Conservation (phyloP, 2,329 filamentous ascomycete genomes). For the Stachybotrys chlorohalonatus region DNA sequence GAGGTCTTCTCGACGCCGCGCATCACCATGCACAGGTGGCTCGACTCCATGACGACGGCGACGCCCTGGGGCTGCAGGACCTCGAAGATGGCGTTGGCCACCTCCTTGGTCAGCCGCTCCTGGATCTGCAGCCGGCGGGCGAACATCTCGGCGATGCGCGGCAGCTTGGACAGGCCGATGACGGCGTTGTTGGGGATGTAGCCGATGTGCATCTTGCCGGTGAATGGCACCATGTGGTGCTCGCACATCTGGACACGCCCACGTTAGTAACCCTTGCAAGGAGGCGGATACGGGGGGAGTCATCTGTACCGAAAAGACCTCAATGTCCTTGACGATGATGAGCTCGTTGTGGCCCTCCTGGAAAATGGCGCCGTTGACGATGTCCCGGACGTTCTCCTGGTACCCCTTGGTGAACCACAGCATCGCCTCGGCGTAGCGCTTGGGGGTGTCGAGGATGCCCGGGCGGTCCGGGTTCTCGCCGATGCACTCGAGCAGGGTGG, state of each 20-base stretch:
- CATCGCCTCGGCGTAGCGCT: constrained; percentile 90
- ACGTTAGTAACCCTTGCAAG: not conserved
- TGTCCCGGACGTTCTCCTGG: constrained; percentile 83
- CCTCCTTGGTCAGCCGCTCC: constrained; percentile 91
- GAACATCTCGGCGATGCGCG: constrained; percentile 96
- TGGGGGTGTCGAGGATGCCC: constrained; percentile 60
- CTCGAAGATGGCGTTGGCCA: constrained; percentile 87
- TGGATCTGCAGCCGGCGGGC: constrained; percentile 88
- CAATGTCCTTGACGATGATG: constrained; percentile 96
- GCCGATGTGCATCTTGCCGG: constrained; percentile 98
- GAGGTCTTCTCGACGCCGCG: constrained; percentile 90
- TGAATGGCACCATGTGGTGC: constrained; percentile 95
- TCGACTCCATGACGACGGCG: constrained; percentile 94
- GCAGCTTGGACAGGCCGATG: constrained; percentile 90
- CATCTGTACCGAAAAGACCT: constrained; percentile 69
- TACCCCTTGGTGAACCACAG: constrained; percentile 96
- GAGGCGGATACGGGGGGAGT: no score
- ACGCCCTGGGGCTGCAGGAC: constrained; percentile 90
- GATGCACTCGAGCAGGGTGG: constrained; percentile 59
- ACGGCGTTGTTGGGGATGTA: constrained; percentile 91
- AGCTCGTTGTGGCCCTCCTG: constrained; percentile 95
- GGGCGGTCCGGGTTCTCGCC: constrained; percentile 60
- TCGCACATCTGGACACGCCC: constrained; percentile 49
- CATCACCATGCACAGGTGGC: constrained; percentile 98
- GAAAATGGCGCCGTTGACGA: constrained; percentile 91